These are phyloP conservation scores for Maudiozyma barnettii DNA, from an alignment of 805 yeast genomes.

Conservation along the genomic window DNA sequence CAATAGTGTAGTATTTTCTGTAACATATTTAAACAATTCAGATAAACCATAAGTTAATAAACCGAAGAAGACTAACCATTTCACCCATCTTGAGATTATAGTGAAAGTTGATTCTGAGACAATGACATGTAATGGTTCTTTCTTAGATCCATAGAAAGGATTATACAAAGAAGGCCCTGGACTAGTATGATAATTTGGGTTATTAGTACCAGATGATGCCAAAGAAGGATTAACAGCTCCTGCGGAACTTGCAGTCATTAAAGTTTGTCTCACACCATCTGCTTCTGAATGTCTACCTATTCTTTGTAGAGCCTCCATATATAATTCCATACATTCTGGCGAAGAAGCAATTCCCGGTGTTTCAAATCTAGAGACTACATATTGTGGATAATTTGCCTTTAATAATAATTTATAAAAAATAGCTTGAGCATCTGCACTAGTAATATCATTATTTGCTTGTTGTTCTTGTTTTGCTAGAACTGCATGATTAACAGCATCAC, in stretches of 20 bases:
- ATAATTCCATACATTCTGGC: conserved; percentile 67
- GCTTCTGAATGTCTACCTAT: conserved; percentile 75
- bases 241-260: conserved; percentile 32
- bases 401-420: conserved; percentile 69
- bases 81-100: conserved; percentile 74
- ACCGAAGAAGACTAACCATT: conserved; percentile 79
- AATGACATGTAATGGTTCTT: conserved; percentile 89
- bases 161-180: conserved; percentile 25
- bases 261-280: conserved; percentile 46
- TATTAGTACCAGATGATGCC: conserved; percentile 19
- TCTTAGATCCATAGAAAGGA: conserved; percentile 45
- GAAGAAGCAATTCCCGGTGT: conserved; percentile 86
- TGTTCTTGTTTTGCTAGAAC: conserved; percentile 62
- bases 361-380: conserved; percentile 89
- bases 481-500: conserved; percentile 25
- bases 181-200: conserved; percentile 19
- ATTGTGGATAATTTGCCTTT: conserved; percentile 83
- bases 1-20: conserved; percentile 62
- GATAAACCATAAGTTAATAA: conserved; percentile 73
- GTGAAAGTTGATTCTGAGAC: conserved; percentile 78
- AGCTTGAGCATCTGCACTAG: conserved; percentile 67
- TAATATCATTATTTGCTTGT: conserved; percentile 69
- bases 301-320: conserved; percentile 70
- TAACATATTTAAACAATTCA: conserved; percentile 64
- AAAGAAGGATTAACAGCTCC: conserved; percentile 27